Conservation (phyloP, 2,329 filamentous ascomycete species). For the Exophiala sideris region DNA sequence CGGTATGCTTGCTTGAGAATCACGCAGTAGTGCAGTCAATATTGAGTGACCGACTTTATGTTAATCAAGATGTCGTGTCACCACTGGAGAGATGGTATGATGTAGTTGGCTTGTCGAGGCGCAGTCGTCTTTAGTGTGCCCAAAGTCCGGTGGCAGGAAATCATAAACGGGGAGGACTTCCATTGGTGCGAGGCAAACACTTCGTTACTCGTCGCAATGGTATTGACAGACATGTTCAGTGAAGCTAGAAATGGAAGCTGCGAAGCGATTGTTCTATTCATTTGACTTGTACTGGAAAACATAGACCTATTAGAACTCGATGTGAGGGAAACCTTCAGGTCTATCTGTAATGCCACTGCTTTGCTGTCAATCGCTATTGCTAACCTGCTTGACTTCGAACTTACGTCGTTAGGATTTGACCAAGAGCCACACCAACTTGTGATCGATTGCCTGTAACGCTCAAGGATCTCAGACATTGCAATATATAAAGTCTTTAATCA, state of each 20-base stretch:
- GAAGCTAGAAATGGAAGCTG: too few relatives aligned
- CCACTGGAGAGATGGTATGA: conserved; percentile 14
- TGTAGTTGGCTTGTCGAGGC: conserved; percentile 19
- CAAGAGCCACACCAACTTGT: background rate
- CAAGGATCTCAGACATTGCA: background rate
- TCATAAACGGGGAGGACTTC: background rate
- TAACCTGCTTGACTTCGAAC: background rate
- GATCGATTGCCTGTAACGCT: too few relatives aligned
- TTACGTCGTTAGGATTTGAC: background rate
- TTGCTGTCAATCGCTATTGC: too few relatives aligned
- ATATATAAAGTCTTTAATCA: background rate
- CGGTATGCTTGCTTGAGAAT: background rate
- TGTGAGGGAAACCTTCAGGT: too few relatives aligned
- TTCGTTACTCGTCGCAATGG: too few relatives aligned
- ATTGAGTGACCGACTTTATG: background rate
- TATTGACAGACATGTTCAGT: too few relatives aligned
- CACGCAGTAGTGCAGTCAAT: background rate
- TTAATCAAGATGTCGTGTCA: conserved; percentile 12
- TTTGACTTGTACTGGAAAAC: too few relatives aligned
- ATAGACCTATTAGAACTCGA: too few relatives aligned
- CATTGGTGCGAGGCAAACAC: background rate
- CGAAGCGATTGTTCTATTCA: too few relatives aligned
- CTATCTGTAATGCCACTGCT: too few relatives aligned
- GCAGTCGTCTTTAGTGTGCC: conserved; percentile 3
- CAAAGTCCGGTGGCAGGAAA: conserved; percentile 15